These are phyloP conservation scores for Drechslera avenae DNA, from an alignment of 2,329 filamentous ascomycete species.

Conservation along the genomic window DNA sequence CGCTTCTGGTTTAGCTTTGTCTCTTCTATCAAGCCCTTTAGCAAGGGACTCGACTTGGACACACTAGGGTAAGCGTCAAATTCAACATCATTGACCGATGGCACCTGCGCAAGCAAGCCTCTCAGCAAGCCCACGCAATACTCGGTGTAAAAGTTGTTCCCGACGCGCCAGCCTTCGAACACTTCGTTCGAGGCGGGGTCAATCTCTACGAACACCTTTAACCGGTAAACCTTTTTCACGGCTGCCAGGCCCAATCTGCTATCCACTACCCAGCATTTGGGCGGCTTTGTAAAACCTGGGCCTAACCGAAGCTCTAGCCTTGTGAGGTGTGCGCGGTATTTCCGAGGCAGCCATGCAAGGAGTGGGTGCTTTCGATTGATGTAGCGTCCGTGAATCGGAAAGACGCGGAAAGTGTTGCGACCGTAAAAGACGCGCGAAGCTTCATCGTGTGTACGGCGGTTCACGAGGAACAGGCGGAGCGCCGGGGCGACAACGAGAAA, in stretches of 20 bases:
- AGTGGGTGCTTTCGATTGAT: conserved; percentile 77
- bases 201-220: conserved; percentile 73
- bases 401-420: conserved; percentile 59
- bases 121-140: conserved; percentile 66
- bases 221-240: conserved; percentile 61
- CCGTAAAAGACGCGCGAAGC: conserved; percentile 59
- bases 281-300: conserved; percentile 73
- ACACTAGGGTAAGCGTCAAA: conserved; percentile 74
- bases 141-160: conserved; percentile 70
- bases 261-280: conserved; percentile 72
- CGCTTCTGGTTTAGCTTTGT: conserved; percentile 56
- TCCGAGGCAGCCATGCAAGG: conserved; percentile 66
- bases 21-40: conserved; percentile 64
- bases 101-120: conserved; percentile 62
- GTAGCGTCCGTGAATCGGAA: conserved; percentile 60
- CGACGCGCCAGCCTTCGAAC: conserved; percentile 70
- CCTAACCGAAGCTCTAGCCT: conserved; percentile 73
- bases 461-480: conserved; percentile 71
- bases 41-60: conserved; percentile 67
- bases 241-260: conserved; percentile 66
- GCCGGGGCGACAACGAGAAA: conserved; percentile 63
- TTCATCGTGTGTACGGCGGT: conserved; percentile 57
- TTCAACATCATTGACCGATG: conserved; percentile 63
- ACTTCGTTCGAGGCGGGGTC: conserved; percentile 69
- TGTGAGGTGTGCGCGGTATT: conserved; percentile 65